Base-by-base conservation (phyloP, 2,329 filamentous ascomycete genomes). In the Mollisiaceae sp. region DNA sequence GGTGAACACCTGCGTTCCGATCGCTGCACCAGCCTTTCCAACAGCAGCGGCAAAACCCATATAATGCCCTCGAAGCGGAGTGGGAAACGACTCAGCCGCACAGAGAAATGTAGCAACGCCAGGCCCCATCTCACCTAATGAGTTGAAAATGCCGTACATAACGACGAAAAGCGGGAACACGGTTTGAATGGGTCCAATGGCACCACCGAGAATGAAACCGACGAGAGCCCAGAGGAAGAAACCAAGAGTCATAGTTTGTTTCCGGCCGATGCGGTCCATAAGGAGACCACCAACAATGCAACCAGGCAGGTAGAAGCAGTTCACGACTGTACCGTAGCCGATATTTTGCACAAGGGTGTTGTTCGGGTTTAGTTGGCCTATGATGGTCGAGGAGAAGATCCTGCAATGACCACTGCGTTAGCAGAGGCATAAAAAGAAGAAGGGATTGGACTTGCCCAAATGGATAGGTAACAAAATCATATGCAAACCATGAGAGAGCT, bases 401-500 rank as follows among this genome's bases (percentile, higher is more conserved):
- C 83, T 83, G 66, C 12, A 5, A 41, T 41, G 38, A 9, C 15
- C 38, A 41, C 12, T 12, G 15, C 38, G 15, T 41, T 9, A 41
- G 11, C 15, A 14, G 4, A 41, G 15, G 12, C 11, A 41, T 14
- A 14, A 14, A 41, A 18, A 9, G 38, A 2, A 12, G 38, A 41
- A 41, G 15, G 12, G 38, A 18, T 41, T 41, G 11, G 12, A 41
- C 27, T 32, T 32, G 12, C 5, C 45, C 45, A 24, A 86, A 85
- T 0, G 84, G 84, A 60, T 84, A 82, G 0, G 82, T 81, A 47
- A 86, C 81, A 72, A 81, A 87, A 71, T 87, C 83, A 72, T 86
- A 81, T 32, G 79, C 73, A 4, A 22, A 50, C 45, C 45, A 50
- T 22, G 45, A 8, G 8, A 50, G 45, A 20, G 45, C 45, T 50